These are phyloP conservation scores for Ogataea trehalophila DNA, from an alignment of 805 yeast genomes.

Conservation along the genomic window DNA sequence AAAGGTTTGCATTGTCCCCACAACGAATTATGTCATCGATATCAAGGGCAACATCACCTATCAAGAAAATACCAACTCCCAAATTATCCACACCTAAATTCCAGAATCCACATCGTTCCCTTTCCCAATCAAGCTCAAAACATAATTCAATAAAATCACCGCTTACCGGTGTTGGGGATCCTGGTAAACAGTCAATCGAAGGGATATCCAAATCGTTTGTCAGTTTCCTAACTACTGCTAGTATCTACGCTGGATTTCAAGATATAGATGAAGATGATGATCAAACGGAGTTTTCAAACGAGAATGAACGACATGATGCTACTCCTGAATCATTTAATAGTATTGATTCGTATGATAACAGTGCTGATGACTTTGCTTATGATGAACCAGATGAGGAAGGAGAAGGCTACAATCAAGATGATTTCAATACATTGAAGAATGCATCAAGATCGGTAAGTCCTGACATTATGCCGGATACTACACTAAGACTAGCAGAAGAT, in stretches of 20 bases:
- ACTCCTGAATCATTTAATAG: background rate
- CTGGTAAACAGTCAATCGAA: slow-evolving; percentile 22
- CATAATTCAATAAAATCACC: background rate
- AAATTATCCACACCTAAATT: slow-evolving; percentile 7
- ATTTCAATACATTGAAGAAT: slow-evolving; percentile 1
- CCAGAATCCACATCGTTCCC: slow-evolving; percentile 6
- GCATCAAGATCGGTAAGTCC: slow-evolving; percentile 1
- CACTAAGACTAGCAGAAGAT: background rate
- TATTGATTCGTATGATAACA: background rate
- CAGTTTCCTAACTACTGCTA: slow-evolving; percentile 52
- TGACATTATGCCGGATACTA: background rate
- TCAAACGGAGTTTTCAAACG: slow-evolving; percentile 25
- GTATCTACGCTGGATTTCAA: slow-evolving; percentile 42
- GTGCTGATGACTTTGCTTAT: background rate
- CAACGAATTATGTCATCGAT: slow-evolving; percentile 18
- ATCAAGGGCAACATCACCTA: slow-evolving; percentile 17
- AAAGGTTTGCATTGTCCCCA: slow-evolving; percentile 23
- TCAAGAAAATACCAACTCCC: slow-evolving; percentile 8
- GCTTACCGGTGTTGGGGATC: background rate
- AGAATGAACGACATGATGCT: slow-evolving; percentile 1
- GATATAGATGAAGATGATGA: slow-evolving; percentile 28
- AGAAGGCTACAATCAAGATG: background rate
- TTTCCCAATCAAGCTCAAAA: background rate
- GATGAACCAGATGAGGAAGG: background rate
- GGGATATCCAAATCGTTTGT: slow-evolving; percentile 50